Evolutionary conservation across 1,284 basidiomycete species (phyloP), one percentile per base, ranked within the genome.

Genomic region (Lentinula novae-zelandiae): DNA sequence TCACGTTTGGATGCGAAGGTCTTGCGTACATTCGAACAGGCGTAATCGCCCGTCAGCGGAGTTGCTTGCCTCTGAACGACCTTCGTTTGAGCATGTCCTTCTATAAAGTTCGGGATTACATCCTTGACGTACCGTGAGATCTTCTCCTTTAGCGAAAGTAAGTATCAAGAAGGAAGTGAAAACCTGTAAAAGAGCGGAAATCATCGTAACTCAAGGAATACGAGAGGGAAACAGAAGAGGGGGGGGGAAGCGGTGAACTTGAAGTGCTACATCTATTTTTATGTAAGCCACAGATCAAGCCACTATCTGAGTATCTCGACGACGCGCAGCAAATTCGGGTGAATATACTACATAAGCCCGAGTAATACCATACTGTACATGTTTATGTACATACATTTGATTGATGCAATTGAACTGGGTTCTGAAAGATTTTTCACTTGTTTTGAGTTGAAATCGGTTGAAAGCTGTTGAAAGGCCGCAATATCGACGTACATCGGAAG

Each of bases 11-110:
- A 46, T 46, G 8, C 17, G 17, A 7, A 27, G 27, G 3, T 27
- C 27, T n/a, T 46, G 15, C 61, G 22, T 53, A 69, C 69, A 12
- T 31, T 59, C 44, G 61, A 60, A 54, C 70, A 70, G 39, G 63
- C 58, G 46, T 56, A 62, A 51, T 65, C 66, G 8, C 67, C 66
- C 38, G 65, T 64, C 33, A 38, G 40, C 12, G 4, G 31, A 20
- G 49, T 48, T 20, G 51, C 15, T 31, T 57, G 42, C 27, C 53
- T 50, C 17, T 20, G 22, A 12, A 20, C 31, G 34, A 15, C 8
- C 33, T 33, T 27, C 12, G 31, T 34, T 17, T 38, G 4, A 57
- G 15, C 27, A 44, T 12, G 15, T n/a, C 5, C 5, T 39, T 53
- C 17, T 15, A 5, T 2, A 36, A 20, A n/a, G 12, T 8, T 34